Conservation (phyloP, 2,329 filamentous ascomycete genomes). For the Aspergillus awamori region DNA sequence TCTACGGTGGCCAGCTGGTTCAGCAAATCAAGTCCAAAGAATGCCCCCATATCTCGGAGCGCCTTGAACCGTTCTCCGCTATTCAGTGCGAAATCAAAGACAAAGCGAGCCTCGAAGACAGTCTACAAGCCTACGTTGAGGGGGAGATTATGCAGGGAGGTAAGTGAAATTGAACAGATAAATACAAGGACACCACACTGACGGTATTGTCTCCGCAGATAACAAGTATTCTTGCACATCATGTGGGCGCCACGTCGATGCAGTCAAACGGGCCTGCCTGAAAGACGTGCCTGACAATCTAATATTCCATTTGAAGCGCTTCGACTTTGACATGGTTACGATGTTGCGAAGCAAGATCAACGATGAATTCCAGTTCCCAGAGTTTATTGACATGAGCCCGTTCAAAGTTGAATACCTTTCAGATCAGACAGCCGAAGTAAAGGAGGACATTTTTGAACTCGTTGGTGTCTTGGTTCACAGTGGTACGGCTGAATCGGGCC, state of each 20-base stretch:
- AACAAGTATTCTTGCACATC: constrained; percentile 98
- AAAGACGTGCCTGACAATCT: constrained; percentile 92
- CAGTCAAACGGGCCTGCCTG: constrained; percentile 87
- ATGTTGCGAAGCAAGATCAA: constrained; percentile 91
- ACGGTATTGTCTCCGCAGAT: constrained; percentile 54
- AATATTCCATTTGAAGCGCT: constrained; percentile 84
- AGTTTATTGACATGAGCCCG: constrained; percentile 78
- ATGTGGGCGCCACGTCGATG: constrained; percentile 86
- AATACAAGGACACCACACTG: constrained; percentile 17
- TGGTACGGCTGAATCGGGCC: constrained; percentile 88
- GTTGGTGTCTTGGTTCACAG: constrained; percentile 94
- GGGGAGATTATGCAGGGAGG: constrained; percentile 94
- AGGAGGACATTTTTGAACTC: constrained; percentile 82
- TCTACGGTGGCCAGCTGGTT: constrained; percentile 89
- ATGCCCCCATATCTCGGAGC: constrained; percentile 89
- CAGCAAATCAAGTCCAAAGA: constrained; percentile 96
- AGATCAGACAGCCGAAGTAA: constrained; percentile 56
- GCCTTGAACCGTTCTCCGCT: constrained; percentile 86
- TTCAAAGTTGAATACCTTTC: constrained; percentile 88
- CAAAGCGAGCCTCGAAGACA: constrained; percentile 80
- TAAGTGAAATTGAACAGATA: constrained; percentile 38
- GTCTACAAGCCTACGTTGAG: constrained; percentile 90
- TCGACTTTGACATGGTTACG: constrained; percentile 59
- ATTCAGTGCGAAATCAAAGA: constrained; percentile 97
- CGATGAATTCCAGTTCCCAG: constrained; percentile 87